A percentile compares a stretch with the other conserved stretches of the same genome.
phyloP scores from a whole-genome alignment of 768 basidiomycete genomes.

The Neoboletus magnificus region DNA sequence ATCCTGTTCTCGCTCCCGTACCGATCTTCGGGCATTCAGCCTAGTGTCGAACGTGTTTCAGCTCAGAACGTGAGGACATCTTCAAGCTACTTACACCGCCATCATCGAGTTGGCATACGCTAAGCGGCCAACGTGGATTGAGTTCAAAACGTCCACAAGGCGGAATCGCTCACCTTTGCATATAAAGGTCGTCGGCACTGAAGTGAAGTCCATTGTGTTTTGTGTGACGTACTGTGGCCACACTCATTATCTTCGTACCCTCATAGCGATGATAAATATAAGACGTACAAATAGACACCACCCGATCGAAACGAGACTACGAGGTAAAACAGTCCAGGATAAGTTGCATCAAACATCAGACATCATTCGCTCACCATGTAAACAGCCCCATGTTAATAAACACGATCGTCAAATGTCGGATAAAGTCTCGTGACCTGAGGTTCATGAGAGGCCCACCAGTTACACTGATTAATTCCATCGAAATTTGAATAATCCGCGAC shows the following conservation, averaged over 20 bases:
- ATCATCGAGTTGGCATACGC: constrained; percentile 11
- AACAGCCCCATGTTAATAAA: constrained; percentile 13
- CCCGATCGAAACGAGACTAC: constrained; percentile 4
- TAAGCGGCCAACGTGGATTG: neutral
- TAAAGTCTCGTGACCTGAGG: constrained; percentile 3
- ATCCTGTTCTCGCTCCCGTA: neutral
- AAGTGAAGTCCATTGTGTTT: neutral
- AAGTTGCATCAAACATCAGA: neutral
- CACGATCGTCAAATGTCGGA: constrained; percentile 9
- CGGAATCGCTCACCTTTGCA: neutral
- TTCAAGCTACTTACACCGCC: constrained; percentile 5
- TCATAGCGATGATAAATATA: neutral
- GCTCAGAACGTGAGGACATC: neutral
- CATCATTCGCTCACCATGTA: constrained; percentile 1
- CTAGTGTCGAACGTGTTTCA: neutral
- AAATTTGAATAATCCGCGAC: neutral
- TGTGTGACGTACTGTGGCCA: constrained; percentile 1
- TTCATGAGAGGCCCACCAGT: neutral
- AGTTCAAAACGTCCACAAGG: neutral
- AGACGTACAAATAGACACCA: constrained; percentile 12
- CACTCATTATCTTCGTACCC: neutral
- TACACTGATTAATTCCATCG: no score
- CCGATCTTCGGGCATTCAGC: constrained; percentile 3
- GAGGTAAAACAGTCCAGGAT: neutral
- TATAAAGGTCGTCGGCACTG: neutral